Evolutionary conservation across 148 eudicot species (phyloP), one percentile per base, ranked within the genome.

Genomic region (Heliosperma pusillum): DNA sequence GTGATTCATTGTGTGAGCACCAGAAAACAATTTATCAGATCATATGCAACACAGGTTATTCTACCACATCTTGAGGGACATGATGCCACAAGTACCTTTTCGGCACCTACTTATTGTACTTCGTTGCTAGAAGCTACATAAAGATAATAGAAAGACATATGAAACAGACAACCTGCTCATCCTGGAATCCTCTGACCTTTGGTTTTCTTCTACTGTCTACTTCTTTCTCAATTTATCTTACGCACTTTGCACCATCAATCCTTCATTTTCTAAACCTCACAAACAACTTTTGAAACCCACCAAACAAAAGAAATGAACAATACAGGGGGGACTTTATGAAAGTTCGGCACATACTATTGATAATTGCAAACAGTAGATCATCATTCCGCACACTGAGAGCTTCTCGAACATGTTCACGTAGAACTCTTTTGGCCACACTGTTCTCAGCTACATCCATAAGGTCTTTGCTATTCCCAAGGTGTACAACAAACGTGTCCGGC

Each of bases 381-480:
- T 92, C 98, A 82, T 87, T 95, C 74, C 88, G 89, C 72, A 95
- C 87, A 71, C 97, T 93, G 77, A 95, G 96, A 30, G 89, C 89
- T 83, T 90, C 98, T 69, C 98, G 85, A 19, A 95, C 88, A 82
- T 95, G 96, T 82, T 95, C 96, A 7, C 97, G 88, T 60, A 95
- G 83, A 78, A 92, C 89, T 83, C 96, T 88, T 82, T 89, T 95
- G 19, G 98, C 98, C 63, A 95, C 90, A 74, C 82, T 88, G 77
- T 85, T 85, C 80, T 92, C 96, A 72, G 98, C 98, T 59, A 92
- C 90, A 73, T 92, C 93, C 96, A 90, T 95, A 59, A 95, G 88
- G 56, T 95, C 98, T 74, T 92, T 92, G 87, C 98, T 95, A 75
- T 95, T 95, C 42, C 98, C 98, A 80, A 95, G 98, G 87, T 95